Percentiles rank a stretch among this genome's conserved stretches.
Evolutionary conservation across 2,329 filamentous ascomycete species (phyloP).

Genomic region (Lecanosticta acicola): DNA sequence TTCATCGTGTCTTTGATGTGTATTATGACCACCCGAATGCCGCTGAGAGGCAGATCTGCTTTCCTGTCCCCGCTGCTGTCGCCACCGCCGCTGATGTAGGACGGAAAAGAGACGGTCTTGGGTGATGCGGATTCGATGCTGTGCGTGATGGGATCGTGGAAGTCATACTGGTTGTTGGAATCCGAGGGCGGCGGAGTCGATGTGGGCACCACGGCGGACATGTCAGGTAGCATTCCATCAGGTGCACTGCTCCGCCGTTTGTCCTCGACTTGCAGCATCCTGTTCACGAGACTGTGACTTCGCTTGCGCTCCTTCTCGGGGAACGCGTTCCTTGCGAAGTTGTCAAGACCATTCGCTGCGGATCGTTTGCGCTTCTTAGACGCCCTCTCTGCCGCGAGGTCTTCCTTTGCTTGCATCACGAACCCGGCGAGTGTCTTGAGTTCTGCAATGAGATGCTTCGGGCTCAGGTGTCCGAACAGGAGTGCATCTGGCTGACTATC

Average conservation of each 20-base stretch:
- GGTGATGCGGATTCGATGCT: conserved; percentile 1
- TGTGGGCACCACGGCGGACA: background rate
- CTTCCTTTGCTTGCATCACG: conserved; percentile 51
- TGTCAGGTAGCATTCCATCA: background rate
- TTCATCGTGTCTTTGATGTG: conserved; percentile 78
- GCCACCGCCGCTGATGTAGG: conserved; percentile 3
- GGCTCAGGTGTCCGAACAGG: conserved; percentile 84
- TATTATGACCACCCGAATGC: conserved; percentile 78
- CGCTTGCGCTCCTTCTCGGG: conserved; percentile 29
- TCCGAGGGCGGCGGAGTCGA: conserved; percentile 15
- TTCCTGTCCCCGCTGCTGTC: conserved; percentile 3
- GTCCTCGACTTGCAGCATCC: conserved; percentile 15
- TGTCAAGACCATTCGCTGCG: conserved; percentile 36
- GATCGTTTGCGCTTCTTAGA: conserved; percentile 61
- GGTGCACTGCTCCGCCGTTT: conserved; percentile 17
- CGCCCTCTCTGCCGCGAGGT: conserved; percentile 35
- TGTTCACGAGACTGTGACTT: conserved; percentile 28
- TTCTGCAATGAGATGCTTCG: conserved; percentile 75
- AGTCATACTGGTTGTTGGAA: conserved; percentile 13
- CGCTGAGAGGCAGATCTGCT: conserved; percentile 52
- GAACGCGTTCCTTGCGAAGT: conserved; percentile 19
- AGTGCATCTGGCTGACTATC: conserved; percentile 70
- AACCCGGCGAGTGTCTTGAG: conserved; percentile 64
- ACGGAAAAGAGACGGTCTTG: background rate
- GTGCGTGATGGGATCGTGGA: conserved; percentile 4